Evolutionary conservation across 2,329 filamentous ascomycete genomes (phyloP), one percentile per base, ranked within the genome.

Genomic region (Aspergillus latus): DNA sequence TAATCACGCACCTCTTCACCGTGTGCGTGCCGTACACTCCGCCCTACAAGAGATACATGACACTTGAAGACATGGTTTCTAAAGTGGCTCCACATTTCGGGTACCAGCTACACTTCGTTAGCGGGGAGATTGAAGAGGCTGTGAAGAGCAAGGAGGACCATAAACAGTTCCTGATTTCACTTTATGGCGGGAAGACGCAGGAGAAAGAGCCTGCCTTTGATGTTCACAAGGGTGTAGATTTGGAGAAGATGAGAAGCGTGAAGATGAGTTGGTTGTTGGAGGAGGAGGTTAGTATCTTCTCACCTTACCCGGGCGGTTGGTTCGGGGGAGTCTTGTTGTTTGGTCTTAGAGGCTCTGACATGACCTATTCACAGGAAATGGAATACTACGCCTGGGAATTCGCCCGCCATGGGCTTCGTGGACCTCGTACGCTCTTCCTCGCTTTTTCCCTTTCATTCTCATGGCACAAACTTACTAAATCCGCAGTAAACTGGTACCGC

Each of bases 81-180:
- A 67, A 79, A 53, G 66, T 71, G 16, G 64, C 89, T 40, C 85
- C 87, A 43, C 88, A 89, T 66, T 93, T 95, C 68, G 80, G 76
- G 11, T 99, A 99, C 74, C 93, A 97, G 78, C 71, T 94, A 45
- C 90, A 96, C 62, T 83, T 97, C 50, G 82, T 81, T 1, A 85
- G 86, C 16, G 84, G 85, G 0, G 85, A 88, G 13, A 76, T 91
- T 7, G 85, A 93, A 67, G 73, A 74, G 50, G 71, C 71, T 11
- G 76, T 87, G 47, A 79, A 81, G 26, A 83, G 83, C 32, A 79
- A 82, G 65, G 81, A 83, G 48, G 82, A 84, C 54, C 82, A 96
- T 51, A 80, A 84, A 48, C 82, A 85, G 64, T 89, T 96, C 66
- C 72, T 97, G 62, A 84, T 81, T 59, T 83, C 81, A 32, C 68